phyloP scores from a whole-genome alignment of 306 rosid genomes.

The Sicyos baderoa region DNA sequence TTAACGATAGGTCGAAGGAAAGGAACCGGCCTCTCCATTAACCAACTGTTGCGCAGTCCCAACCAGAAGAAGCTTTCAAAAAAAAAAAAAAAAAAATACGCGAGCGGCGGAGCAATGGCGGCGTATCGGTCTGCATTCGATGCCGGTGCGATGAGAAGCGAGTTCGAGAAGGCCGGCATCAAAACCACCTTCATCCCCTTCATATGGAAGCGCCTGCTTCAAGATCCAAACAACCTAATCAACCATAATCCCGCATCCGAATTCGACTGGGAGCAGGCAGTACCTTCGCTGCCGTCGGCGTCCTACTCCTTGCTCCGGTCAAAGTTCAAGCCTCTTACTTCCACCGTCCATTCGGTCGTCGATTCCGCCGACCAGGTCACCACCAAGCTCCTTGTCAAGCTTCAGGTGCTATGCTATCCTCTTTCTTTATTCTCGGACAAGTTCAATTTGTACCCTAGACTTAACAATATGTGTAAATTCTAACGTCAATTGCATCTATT shows the following conservation, averaged over 20 bases:
- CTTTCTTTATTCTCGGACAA: not conserved
- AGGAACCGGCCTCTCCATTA: not conserved
- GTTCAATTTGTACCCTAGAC: not conserved
- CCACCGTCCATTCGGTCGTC: slow-evolving; percentile 61
- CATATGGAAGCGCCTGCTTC: slow-evolving; percentile 62
- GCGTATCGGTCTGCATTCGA: slow-evolving; percentile 67
- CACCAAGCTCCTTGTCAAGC: slow-evolving; percentile 79
- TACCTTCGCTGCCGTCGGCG: slow-evolving; percentile 59
- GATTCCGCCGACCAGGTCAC: slow-evolving; percentile 67
- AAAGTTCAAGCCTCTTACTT: slow-evolving; percentile 62
- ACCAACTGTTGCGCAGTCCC: no score
- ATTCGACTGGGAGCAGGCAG: slow-evolving; percentile 36
- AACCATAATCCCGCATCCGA: not conserved
- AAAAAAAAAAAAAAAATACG: no score
- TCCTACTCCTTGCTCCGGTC: slow-evolving; percentile 56
- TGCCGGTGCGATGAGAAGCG: slow-evolving; percentile 43
- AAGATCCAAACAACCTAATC: slow-evolving; percentile 23
- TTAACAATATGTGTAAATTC: not conserved
- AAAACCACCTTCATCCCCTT: slow-evolving; percentile 49
- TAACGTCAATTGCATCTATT: not conserved
- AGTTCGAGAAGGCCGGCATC: slow-evolving; percentile 40
- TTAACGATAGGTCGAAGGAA: not conserved
- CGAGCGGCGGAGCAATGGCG: slow-evolving; percentile 29
- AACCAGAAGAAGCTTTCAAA: not conserved
- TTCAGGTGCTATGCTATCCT: slow-evolving; percentile 32